Evolutionary conservation across 192 early-diverging fungal genomes (phyloP).

Genomic region (Umbelopsis sp.): DNA sequence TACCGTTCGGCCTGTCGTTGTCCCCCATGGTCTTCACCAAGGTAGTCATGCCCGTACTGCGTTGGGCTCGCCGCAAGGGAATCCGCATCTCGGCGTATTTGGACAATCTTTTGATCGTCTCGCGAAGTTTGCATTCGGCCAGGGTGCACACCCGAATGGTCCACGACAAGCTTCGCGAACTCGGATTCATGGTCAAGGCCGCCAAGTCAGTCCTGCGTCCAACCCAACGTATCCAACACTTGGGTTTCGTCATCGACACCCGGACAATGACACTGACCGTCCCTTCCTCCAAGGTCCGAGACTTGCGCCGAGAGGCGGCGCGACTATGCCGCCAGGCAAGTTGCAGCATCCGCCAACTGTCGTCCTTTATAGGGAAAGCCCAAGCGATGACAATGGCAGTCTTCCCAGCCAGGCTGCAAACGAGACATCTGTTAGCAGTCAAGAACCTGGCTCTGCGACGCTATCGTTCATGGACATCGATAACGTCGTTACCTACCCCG

Average conservation of each 20-base stretch:
- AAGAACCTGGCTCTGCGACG: not conserved
- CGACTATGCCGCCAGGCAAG: not conserved
- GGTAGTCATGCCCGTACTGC: conserved; percentile 20
- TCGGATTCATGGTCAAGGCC: conserved; percentile 27
- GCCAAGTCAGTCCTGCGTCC: conserved; percentile 29
- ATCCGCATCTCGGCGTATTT: conserved; percentile 31
- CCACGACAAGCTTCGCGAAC: not conserved
- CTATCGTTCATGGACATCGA: not conserved
- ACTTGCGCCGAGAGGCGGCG: conserved; percentile 23
- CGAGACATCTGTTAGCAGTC: not conserved
- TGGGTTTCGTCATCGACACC: conserved; percentile 35
- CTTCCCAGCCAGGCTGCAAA: no score
- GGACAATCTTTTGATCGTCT: no score
- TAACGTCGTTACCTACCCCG: no score
- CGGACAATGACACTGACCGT: conserved; percentile 31
- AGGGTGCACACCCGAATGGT: not conserved
- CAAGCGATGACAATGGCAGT: no score
- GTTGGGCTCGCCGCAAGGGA: conserved; percentile 23
- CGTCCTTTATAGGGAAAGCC: no score
- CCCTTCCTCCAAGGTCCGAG: conserved; percentile 26
- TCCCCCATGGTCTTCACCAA: conserved; percentile 36
- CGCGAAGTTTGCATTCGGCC: not conserved
- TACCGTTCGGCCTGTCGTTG: not conserved
- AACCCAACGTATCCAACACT: conserved; percentile 32
- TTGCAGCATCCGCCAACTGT: conserved; percentile 7